Percentiles rank a stretch among this genome's conserved stretches.
phyloP scores from a whole-genome alignment of 2,329 filamentous ascomycete species.

The Fonsecaea erecta region DNA sequence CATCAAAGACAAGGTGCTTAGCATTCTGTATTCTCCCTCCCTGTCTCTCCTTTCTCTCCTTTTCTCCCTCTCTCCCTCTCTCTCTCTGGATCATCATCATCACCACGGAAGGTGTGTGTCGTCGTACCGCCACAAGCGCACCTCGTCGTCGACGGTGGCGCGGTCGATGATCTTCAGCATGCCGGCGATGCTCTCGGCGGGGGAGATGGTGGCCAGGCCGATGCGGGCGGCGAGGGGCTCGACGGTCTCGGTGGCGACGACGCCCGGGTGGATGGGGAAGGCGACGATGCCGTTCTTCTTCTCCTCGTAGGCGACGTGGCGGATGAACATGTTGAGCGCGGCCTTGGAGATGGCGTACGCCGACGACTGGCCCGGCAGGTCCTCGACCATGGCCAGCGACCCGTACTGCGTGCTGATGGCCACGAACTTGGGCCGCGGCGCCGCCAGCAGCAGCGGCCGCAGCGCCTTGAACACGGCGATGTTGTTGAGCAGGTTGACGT shows the following conservation, averaged over 20 bases:
- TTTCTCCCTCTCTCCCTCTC: neutral
- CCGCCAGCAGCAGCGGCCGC: constrained; percentile 21
- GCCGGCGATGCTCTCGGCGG: constrained; percentile 45
- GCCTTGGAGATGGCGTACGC: constrained; percentile 52
- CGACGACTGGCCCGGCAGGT: constrained; percentile 24
- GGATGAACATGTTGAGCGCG: constrained; percentile 51
- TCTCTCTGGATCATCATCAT: neutral
- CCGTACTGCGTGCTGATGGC: constrained; percentile 29
- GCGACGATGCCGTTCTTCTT: constrained; percentile 44
- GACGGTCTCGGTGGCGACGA: constrained; percentile 48
- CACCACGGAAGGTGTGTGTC: constrained; percentile 37
- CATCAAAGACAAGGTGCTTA: too few species aligned
- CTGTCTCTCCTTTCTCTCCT: too few species aligned
- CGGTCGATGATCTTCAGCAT: constrained; percentile 45
- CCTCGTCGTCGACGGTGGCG: constrained; percentile 41
- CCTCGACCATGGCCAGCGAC: constrained; percentile 25
- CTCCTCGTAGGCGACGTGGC: constrained; percentile 49
- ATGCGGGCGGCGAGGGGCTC: constrained; percentile 36
- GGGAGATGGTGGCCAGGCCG: constrained; percentile 47
- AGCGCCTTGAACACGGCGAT: constrained; percentile 25
- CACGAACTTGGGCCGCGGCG: constrained; percentile 26
- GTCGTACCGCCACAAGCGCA: constrained; percentile 36
- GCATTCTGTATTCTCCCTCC: too few species aligned
- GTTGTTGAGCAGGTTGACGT: constrained; percentile 29
- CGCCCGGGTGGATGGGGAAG: constrained; percentile 51